Percentiles rank a stretch among this genome's conserved stretches.
phyloP scores from a whole-genome alignment of 306 rosid genomes.

The Medicago ruthenica region DNA sequence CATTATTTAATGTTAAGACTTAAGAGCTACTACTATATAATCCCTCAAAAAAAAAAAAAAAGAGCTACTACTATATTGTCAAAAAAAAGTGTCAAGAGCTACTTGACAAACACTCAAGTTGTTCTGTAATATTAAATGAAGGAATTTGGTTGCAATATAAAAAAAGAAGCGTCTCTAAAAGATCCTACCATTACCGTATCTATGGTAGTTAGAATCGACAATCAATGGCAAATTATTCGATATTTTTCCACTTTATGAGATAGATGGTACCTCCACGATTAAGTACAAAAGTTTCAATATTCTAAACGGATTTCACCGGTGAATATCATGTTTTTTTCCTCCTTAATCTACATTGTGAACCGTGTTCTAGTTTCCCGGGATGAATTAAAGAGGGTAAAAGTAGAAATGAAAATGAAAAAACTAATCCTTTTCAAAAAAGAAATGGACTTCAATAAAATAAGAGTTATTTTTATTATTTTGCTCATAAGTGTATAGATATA shows the following conservation, averaged over 20 bases:
- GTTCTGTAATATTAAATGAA: neutral
- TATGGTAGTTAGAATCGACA: neutral
- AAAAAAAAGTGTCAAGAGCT: neutral
- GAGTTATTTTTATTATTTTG: too few species aligned
- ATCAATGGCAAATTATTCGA: neutral
- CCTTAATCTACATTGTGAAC: too few species aligned
- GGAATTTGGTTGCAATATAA: neutral
- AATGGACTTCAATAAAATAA: too few species aligned
- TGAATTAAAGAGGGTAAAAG: too few species aligned
- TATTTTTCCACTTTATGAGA: neutral
- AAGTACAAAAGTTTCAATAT: neutral
- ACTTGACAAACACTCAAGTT: constrained; percentile 1
- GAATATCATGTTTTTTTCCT: too few species aligned
- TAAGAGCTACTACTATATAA: neutral
- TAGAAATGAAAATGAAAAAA: too few species aligned
- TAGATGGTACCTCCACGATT: neutral
- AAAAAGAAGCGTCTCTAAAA: neutral
- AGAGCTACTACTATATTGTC: neutral
- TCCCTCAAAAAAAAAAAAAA: too few species aligned
- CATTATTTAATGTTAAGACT: neutral
- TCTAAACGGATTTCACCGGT: too few species aligned
- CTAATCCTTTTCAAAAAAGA: too few species aligned
- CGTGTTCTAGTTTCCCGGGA: too few species aligned
- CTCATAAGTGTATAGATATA: too few species aligned
- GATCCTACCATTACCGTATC: neutral